Evolutionary conservation across 805 yeast genomes (phyloP), one percentile per base, ranked within the genome.

Genomic region (Metschnikowia picachoensis): DNA sequence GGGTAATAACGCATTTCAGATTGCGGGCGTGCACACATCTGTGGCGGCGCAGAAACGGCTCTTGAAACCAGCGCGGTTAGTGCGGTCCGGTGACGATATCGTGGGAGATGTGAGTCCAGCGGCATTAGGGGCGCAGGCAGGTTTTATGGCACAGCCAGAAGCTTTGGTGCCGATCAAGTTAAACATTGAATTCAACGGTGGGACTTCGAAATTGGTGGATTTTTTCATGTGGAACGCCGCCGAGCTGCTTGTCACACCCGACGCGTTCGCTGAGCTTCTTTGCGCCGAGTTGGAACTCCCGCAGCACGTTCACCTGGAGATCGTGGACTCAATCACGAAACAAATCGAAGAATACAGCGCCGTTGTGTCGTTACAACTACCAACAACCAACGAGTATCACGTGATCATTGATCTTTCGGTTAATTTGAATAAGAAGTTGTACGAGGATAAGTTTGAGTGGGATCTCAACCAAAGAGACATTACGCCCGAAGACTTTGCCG

Each of bases 381-480:
- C 95, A 7, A 44, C 60, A 2, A 60, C 60, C 14, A 70, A 67
- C 33, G 87, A 82, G 47, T 74, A 76, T 37, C 94, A 87, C 58
- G 95, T 87, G 1, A 77, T 94, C 3, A 77, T 94, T 31, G 87
- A 89, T 52, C 66, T 94, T 33, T 82, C 92, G 13, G 87, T 94
- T 40, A 88, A 85, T 60, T 69, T 94, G 50, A 89, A 90, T 53
- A 87, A 87, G 60, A 83, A 83, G 56, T 75, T 91, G 35, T 90
- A 83, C 58, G 96, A 90, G 56, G 99, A 94, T 65, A 85, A 86
- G 62, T 85, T 94, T 53, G 98, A 94, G 66, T 92, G 98, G 98
- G 95, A 94, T 60, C 71, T 94, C 60, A 32, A 59, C 30, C 74
- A 70, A 48, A 62, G 65, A 10, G 69, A 70, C 7, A 60, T 86